Percentiles rank a stretch among this genome's conserved stretches.
phyloP scores from a whole-genome alignment of 345 rosid genomes.

The Brassica juncea region DNA sequence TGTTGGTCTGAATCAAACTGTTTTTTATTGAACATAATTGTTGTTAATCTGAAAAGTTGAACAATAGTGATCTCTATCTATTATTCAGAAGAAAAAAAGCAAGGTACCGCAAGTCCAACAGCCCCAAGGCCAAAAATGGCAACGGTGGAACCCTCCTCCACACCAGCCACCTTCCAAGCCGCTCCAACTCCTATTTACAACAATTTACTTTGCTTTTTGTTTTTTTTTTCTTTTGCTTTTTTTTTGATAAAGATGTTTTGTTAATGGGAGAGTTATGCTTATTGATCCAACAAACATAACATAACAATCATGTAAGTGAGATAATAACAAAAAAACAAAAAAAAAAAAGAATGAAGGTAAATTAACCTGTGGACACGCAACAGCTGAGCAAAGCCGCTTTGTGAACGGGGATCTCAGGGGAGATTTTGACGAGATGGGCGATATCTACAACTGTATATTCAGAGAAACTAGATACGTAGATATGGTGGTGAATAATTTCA shows the following conservation, averaged over 20 bases:
- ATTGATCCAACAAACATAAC: neutral
- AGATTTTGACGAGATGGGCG: conserved; percentile 53
- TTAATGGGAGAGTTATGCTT: neutral
- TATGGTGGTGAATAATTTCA: conserved; percentile 50
- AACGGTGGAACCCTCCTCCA: conserved; percentile 60
- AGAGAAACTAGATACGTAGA: conserved; percentile 63
- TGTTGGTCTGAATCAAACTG: neutral
- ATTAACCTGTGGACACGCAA: conserved; percentile 60
- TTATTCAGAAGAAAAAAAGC: neutral
- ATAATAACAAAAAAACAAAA: neutral
- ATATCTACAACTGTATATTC: conserved; percentile 78
- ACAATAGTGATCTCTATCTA: neutral
- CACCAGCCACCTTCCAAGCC: conserved; percentile 62
- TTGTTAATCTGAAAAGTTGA: neutral
- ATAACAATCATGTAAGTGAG: neutral
- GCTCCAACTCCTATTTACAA: conserved; percentile 61
- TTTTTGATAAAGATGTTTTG: neutral
- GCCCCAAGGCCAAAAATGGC: conserved; percentile 77
- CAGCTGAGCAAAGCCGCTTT: conserved; percentile 66
- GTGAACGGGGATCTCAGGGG: conserved; percentile 42
- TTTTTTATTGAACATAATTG: neutral
- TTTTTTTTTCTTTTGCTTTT: too few species aligned
- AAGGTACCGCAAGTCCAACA: conserved; percentile 67
- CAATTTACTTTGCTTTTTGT: too few species aligned
- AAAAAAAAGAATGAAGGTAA: neutral